Evolutionary conservation across 768 basidiomycete genomes (phyloP).

Genomic region (Collybia sordida): DNA sequence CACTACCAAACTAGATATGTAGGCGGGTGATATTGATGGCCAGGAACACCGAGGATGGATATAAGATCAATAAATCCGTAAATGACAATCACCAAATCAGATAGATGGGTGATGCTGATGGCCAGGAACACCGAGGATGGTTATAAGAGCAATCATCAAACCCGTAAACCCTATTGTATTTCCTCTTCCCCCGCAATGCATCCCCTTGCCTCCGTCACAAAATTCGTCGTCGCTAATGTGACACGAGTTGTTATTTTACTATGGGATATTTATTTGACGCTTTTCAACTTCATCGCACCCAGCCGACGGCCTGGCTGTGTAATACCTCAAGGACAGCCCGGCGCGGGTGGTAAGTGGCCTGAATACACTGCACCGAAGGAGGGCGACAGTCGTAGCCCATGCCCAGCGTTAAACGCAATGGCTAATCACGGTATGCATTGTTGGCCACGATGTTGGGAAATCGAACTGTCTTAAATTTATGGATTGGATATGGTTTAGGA

Average conservation of each 20-base stretch:
- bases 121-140: background rate
- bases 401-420: conserved; percentile 75
- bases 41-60: background rate
- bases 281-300: conserved; percentile 49
- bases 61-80: background rate
- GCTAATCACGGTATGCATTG: conserved; percentile 70
- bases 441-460: background rate
- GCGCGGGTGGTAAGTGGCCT: conserved; percentile 66
- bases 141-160: background rate
- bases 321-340: conserved; percentile 51
- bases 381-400: conserved; percentile 67
- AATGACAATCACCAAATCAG: too few species aligned
- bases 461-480: background rate
- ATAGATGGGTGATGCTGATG: too few species aligned
- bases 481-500: conserved; percentile 34
- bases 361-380: conserved; percentile 55
- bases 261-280: conserved; percentile 50
- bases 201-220: background rate
- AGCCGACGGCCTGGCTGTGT: conserved; percentile 49
- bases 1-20: too few species aligned
- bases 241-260: conserved; percentile 27
- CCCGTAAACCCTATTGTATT: background rate
- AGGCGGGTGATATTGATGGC: too few species aligned
- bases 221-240: background rate
- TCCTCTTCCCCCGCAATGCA: background rate